A percentile compares a stretch with the other conserved stretches of the same genome.
These are phyloP conservation scores for Hypoxylon sp. DNA, from an alignment of 2,329 filamentous ascomycete genomes.

Conservation along the genomic window DNA sequence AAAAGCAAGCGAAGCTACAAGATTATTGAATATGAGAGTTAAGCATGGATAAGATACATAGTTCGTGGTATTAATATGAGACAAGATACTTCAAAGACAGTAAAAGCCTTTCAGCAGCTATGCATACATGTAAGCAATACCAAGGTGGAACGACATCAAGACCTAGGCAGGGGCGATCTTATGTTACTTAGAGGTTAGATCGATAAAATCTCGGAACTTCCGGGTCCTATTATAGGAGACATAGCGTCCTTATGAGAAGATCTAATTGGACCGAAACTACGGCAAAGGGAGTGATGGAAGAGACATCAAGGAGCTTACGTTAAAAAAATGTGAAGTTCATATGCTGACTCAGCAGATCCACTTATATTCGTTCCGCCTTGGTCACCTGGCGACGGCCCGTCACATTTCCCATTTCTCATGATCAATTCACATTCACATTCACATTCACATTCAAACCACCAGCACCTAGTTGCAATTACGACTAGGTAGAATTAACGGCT, in stretches of 20 bases:
- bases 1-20: background rate
- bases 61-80: too few species aligned
- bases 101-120: too few species aligned
- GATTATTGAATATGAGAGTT: background rate
- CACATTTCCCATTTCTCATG: background rate
- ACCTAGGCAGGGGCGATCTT: too few species aligned
- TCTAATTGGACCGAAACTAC: too few species aligned
- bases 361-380: background rate
- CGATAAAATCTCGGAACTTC: too few species aligned
- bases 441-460: background rate
- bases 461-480: background rate
- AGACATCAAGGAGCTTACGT: background rate
- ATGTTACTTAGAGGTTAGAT: too few species aligned
- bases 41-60: too few species aligned
- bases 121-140: too few species aligned
- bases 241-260: too few species aligned
- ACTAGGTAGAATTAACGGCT: background rate
- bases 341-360: constrained; percentile 8
- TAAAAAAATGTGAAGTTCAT: background rate
- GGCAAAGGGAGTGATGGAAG: background rate
- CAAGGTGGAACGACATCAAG: too few species aligned
- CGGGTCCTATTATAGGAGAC: too few species aligned
- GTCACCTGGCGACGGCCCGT: constrained; percentile 14
- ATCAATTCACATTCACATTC: background rate
- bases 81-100: too few species aligned